phyloP scores from a whole-genome alignment of 495 filamentous ascomycete genomes.

The Cercophora sp. region DNA sequence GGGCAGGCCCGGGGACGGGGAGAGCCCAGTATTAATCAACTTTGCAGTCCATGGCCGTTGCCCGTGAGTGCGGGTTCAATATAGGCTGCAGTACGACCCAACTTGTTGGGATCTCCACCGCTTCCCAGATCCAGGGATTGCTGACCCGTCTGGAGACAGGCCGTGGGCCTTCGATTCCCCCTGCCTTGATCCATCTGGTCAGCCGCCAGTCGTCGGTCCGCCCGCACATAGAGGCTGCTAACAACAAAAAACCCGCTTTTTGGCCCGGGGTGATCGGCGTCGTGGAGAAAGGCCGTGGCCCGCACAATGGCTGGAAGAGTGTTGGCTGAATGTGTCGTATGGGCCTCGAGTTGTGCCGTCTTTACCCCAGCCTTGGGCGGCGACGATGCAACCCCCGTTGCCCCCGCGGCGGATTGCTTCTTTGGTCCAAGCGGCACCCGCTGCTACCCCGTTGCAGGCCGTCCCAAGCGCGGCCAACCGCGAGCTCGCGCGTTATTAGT shows the following conservation, averaged over 20 bases:
- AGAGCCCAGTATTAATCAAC: neutral
- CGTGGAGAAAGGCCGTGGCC: neutral
- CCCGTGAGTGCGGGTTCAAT: neutral
- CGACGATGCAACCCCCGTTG: too few species aligned
- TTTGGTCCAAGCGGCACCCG: neutral
- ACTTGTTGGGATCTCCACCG: conserved; percentile 8
- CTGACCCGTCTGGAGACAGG: too few species aligned
- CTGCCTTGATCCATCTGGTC: neutral
- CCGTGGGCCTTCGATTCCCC: neutral
- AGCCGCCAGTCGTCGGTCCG: neutral
- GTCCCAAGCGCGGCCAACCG: neutral
- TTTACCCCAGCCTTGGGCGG: too few species aligned
- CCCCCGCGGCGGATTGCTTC: neutral
- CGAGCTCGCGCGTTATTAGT: neutral
- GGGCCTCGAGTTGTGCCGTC: neutral
- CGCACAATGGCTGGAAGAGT: neutral
- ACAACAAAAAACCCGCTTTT: too few species aligned
- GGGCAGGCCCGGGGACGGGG: neutral
- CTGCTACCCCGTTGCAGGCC: neutral
- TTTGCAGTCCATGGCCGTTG: neutral
- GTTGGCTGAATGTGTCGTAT: neutral
- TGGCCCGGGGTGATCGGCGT: neutral
- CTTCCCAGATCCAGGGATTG: conserved; percentile 11
- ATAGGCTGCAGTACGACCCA: conserved; percentile 11
- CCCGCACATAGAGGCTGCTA: too few species aligned